Percentiles rank a stretch among this genome's conserved stretches.
phyloP scores from a whole-genome alignment of 352 stramenopile species.

The Pythium biforme region DNA sequence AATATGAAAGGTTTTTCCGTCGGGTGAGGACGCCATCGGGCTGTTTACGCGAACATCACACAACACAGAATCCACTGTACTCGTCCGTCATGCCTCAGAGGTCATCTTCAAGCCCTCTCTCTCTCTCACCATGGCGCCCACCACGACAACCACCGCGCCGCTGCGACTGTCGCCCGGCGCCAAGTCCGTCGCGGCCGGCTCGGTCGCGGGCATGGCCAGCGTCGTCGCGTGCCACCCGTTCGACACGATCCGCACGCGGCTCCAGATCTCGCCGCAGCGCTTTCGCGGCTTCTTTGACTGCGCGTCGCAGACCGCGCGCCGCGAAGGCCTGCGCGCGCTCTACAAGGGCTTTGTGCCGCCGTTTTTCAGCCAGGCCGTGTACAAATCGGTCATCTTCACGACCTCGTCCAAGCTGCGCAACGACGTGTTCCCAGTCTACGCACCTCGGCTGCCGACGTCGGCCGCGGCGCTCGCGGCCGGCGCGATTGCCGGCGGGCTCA shows the following conservation, averaged over 20 bases:
- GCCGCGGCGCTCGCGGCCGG: constrained; percentile 49
- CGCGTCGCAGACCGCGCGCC: constrained; percentile 53
- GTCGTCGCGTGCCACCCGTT: constrained; percentile 82
- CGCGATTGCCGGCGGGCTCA: constrained; percentile 63
- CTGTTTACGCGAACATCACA: constrained; percentile 5
- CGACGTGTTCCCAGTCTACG: constrained; percentile 43
- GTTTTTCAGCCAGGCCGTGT: constrained; percentile 85
- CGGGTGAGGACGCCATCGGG: neutral
- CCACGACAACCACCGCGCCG: neutral
- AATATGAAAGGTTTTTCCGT: neutral
- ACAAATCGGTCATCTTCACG: constrained; percentile 90
- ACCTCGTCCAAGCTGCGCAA: constrained; percentile 57
- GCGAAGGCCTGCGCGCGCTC: constrained; percentile 61
- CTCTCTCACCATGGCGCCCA: neutral
- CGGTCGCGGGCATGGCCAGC: constrained; percentile 79
- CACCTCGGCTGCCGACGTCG: constrained; percentile 38
- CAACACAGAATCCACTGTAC: constrained; percentile 2
- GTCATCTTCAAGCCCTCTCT: neutral
- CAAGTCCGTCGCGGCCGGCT: constrained; percentile 75
- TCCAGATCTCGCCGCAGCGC: constrained; percentile 68
- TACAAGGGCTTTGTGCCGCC: constrained; percentile 87
- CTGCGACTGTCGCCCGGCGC: constrained; percentile 47
- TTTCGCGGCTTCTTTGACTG: constrained; percentile 68
- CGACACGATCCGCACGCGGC: constrained; percentile 83
- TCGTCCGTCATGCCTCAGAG: too few species aligned